phyloP scores from a whole-genome alignment of 2,329 filamentous ascomycete genomes.

The Aspergillus intermedius region DNA sequence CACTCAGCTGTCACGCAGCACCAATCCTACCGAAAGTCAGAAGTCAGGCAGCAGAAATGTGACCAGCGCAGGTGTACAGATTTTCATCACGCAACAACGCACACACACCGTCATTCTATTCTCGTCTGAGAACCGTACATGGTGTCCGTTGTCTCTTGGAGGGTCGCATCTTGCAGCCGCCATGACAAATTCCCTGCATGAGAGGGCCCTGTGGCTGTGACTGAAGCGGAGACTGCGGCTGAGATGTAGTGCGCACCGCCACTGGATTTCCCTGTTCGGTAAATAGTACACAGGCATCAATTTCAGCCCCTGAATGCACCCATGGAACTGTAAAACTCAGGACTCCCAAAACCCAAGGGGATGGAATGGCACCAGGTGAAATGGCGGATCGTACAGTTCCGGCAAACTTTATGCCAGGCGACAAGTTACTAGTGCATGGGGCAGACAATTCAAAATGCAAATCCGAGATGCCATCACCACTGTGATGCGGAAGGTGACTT shows the following conservation, averaged over 20 bases:
- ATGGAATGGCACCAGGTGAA: background rate
- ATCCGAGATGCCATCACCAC: too few relatives aligned
- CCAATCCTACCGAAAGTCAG: background rate
- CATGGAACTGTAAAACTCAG: background rate
- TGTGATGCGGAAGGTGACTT: too few relatives aligned
- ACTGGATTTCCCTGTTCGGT: background rate
- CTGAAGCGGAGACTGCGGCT: background rate
- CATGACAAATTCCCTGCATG: background rate
- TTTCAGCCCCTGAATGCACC: background rate
- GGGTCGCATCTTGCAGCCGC: too few relatives aligned
- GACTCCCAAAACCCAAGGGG: background rate
- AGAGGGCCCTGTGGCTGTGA: background rate
- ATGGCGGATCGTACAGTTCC: background rate
- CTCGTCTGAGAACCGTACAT: background rate
- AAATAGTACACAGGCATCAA: background rate
- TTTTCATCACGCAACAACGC: background rate
- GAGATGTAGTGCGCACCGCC: background rate
- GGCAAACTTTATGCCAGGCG: background rate
- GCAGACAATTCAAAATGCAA: too few relatives aligned
- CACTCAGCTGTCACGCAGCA: too few relatives aligned
- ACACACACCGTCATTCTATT: background rate
- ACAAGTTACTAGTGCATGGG: background rate
- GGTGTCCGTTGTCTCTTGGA: background rate
- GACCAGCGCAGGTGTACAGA: background rate
- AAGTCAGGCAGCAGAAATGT: background rate